Percentiles rank a stretch among this genome's conserved stretches.
Evolutionary conservation across 495 filamentous ascomycete species (phyloP).

Genomic region (Aspergillus cavernicola): DNA sequence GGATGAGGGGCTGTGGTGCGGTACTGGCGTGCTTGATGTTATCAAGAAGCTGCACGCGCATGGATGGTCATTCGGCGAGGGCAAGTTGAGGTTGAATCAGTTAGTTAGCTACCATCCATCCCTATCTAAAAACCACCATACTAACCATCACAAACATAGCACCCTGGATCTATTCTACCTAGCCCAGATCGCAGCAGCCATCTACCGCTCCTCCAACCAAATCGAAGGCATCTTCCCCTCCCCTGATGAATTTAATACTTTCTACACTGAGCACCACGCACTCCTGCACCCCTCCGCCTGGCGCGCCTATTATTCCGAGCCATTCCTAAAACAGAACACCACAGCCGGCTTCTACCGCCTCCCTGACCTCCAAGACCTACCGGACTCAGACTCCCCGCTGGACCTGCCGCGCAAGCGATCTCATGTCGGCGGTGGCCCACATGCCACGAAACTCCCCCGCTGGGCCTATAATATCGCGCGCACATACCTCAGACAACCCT

Average conservation of each 20-base stretch:
- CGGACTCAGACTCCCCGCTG: slow-evolving; percentile 20
- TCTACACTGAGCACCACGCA: slow-evolving; percentile 6
- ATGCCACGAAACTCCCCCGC: slow-evolving; percentile 19
- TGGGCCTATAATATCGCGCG: slow-evolving; percentile 19
- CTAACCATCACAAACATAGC: slow-evolving; percentile 17
- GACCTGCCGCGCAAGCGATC: slow-evolving; percentile 10
- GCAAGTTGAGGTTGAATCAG: slow-evolving; percentile 23
- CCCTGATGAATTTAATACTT: background rate
- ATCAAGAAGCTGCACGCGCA: slow-evolving; percentile 22
- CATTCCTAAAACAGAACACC: slow-evolving; percentile 19
- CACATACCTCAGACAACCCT: slow-evolving; percentile 16
- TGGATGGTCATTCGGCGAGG: slow-evolving; percentile 23
- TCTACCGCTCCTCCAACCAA: slow-evolving; percentile 21
- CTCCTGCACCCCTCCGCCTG: slow-evolving; percentile 20
- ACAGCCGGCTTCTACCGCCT: slow-evolving; percentile 25
- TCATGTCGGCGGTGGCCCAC: slow-evolving; percentile 9
- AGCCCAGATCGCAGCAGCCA: slow-evolving; percentile 23
- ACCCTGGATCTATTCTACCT: slow-evolving; percentile 25
- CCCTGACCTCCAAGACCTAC: slow-evolving; percentile 25
- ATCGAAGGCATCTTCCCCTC: slow-evolving; percentile 21
- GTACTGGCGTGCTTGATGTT: slow-evolving; percentile 17
- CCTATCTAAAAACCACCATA: background rate
- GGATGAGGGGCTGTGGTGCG: slow-evolving; percentile 19
- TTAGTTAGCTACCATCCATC: slow-evolving; percentile 14
- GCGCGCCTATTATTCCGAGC: slow-evolving; percentile 21